A percentile compares a stretch with the other conserved stretches of the same genome.
Conservation (phyloP, 2,329 filamentous ascomycete genomes). For the Aspergillus bombycis region DNA sequence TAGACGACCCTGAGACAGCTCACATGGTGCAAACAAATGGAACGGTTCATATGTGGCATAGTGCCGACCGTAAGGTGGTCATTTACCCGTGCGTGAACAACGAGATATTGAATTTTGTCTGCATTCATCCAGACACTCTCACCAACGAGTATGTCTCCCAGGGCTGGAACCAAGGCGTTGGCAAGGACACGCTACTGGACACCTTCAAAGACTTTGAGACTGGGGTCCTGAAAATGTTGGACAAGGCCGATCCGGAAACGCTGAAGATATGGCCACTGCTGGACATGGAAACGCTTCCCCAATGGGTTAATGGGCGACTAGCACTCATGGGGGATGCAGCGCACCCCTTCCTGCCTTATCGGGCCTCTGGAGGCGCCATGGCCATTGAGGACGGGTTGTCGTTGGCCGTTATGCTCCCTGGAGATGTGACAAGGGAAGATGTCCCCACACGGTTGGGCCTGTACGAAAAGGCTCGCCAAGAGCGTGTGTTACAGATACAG, state of each 20-base stretch:
- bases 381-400: conserved; percentile 70
- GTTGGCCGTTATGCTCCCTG: conserved; percentile 59
- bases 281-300: conserved; percentile 63
- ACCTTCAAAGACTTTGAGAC: conserved; percentile 48
- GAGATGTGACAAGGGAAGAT: conserved; percentile 47
- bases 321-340: conserved; percentile 68
- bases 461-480: conserved; percentile 62
- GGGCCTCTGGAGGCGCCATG: conserved; percentile 64
- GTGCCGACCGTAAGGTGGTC: conserved; percentile 48
- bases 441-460: conserved; percentile 60
- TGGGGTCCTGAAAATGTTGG: conserved; percentile 36
- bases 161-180: conserved; percentile 35
- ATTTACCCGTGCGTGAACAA: conserved; percentile 54
- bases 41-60: conserved; percentile 49
- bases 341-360: conserved; percentile 68
- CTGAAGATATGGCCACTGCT: conserved; percentile 63
- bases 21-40: conserved; percentile 43
- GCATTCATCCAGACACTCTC: conserved; percentile 51
- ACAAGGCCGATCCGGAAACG: conserved; percentile 47
- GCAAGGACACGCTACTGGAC: conserved; percentile 28
- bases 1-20: conserved; percentile 44
- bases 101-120: conserved; percentile 55
- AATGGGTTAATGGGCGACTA: conserved; percentile 58
- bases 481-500: conserved; percentile 62
- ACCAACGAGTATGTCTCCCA: conserved; percentile 43